Conservation (phyloP, 176 grass and related monocot genomes). For the Musa troglodytarum region DNA sequence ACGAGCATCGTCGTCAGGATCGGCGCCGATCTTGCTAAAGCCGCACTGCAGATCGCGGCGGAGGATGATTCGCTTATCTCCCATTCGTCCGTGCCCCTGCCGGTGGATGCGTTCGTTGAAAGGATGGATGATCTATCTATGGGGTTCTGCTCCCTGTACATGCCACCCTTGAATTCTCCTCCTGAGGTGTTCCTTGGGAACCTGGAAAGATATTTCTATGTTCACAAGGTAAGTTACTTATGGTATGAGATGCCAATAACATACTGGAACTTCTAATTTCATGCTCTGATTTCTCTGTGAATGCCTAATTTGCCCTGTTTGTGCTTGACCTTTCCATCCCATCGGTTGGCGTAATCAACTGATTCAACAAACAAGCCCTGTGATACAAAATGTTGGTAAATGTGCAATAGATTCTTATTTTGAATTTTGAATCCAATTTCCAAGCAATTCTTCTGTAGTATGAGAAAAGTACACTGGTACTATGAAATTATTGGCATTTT, state of each 20-base stretch:
- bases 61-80: constrained; percentile 88
- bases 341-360: neutral
- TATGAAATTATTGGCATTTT: too few relatives aligned
- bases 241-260: too few relatives aligned
- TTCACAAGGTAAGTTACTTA: constrained; percentile 41
- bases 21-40: constrained; percentile 53
- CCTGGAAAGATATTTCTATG: constrained; percentile 72
- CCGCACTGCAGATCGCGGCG: constrained; percentile 56
- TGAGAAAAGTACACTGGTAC: too few relatives aligned
- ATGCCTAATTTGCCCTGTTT: too few relatives aligned
- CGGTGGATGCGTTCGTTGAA: constrained; percentile 58
- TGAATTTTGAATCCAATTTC: too few relatives aligned
- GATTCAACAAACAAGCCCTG: neutral
- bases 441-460: too few relatives aligned
- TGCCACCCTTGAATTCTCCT: constrained; percentile 38
- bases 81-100: constrained; percentile 74
- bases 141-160: constrained; percentile 57
- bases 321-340: too few relatives aligned
- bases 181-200: constrained; percentile 60
- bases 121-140: constrained; percentile 61
- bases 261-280: too few relatives aligned
- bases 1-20: constrained; percentile 58
- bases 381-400: neutral
- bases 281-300: too few relatives aligned
- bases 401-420: too few relatives aligned